Evolutionary conservation across 495 filamentous ascomycete genomes (phyloP), one percentile per base, ranked within the genome.

Genomic region (Cryomyces antarcticus): DNA sequence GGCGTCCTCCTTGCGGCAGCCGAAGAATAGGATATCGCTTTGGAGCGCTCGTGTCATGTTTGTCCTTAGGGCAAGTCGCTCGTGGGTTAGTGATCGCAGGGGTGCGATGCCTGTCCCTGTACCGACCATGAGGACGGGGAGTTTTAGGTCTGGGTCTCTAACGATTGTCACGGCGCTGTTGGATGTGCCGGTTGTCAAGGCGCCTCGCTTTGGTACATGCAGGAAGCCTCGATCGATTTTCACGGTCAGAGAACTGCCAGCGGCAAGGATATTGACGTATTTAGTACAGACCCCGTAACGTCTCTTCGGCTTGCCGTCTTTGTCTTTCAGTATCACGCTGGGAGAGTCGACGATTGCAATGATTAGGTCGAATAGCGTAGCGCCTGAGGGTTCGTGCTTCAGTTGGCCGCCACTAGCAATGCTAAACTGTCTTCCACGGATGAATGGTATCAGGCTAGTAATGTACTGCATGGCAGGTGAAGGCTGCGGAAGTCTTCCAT

Each of bases 21-120:
- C 89, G 49, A 79, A 96, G 52, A 96, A 71, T 3, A 93, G 62
- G 4, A 74, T 31, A 9, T 61, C 46, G 30, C 42, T 40, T 13
- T 36, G 33, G 33, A 36, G 33, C 17, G 17, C 17, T 1, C 17
- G 2, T 9, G 48, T 37, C 6, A 53, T 40, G 17, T 24, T 24
- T 2, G 17, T 24, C 17, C 17, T 24, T 24, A 24, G 17, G 2
- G 17, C 17, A 24, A 24, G 17, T 9, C 80, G 66, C 48, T 93
- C 77, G 65, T 78, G 77, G 12, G 92, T 64, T 45, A 95, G 64
- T 2, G 82, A 72, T 0, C 87, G 72, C 55, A 94, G 77, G 0
- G 89, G 89, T 1, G 89, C 92, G 29, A 99, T 63, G 6, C 89
- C 89, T 0, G 89, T 99, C 7, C 89, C 89, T 0, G 89, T 79